phyloP scores from a whole-genome alignment of 805 yeast species.

The Cyberlindnera lachancei region DNA sequence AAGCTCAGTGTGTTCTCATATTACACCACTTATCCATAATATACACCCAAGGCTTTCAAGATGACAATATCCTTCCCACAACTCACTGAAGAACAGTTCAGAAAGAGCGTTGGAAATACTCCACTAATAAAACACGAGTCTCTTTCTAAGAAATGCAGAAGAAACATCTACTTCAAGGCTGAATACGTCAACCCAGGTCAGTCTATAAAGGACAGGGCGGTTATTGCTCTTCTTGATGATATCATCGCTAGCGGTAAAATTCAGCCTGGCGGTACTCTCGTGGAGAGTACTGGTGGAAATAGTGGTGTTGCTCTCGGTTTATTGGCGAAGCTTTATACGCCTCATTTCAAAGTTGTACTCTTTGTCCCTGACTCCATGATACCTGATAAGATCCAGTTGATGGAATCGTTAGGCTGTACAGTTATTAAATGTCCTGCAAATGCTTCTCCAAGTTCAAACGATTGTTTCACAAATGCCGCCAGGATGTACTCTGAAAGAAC shows the following conservation, averaged over 20 bases:
- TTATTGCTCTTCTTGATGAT: conserved; percentile 55
- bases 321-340: conserved; percentile 35
- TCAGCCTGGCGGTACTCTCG: conserved; percentile 42
- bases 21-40: too few relatives aligned
- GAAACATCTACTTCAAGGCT: conserved; percentile 66
- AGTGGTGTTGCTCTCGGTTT: conserved; percentile 78
- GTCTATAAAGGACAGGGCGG: conserved; percentile 78
- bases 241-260: conserved; percentile 34
- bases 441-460: conserved; percentile 51
- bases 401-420: conserved; percentile 55
- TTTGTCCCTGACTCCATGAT: conserved; percentile 77
- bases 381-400: conserved; percentile 53
- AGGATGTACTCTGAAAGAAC: conserved; percentile 26
- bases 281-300: conserved; percentile 82
- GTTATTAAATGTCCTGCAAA: conserved; percentile 53
- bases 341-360: conserved; percentile 48
- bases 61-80: conserved; percentile 12
- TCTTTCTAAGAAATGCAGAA: conserved; percentile 54
- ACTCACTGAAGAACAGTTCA: conserved; percentile 14
- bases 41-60: neutral
- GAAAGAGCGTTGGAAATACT: conserved; percentile 53
- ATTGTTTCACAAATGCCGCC: conserved; percentile 25
- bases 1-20: too few relatives aligned
- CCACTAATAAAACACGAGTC: conserved; percentile 60
- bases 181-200: conserved; percentile 77